Percentiles rank a stretch among this genome's conserved stretches.
phyloP scores from a whole-genome alignment of 176 grass and related monocot genomes.

The Hyparrhenia diplandra region DNA sequence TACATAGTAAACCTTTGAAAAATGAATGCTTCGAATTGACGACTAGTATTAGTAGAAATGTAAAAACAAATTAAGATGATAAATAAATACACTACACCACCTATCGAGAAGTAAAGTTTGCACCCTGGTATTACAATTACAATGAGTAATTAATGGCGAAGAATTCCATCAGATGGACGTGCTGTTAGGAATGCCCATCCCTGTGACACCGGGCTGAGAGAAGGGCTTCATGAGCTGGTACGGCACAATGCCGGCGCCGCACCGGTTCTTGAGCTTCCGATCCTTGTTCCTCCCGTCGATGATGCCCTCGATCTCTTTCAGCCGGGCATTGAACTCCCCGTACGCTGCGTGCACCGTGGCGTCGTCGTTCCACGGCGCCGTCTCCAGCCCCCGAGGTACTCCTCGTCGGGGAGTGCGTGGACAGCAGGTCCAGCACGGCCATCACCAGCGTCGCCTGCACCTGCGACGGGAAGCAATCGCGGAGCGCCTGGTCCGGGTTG shows the following conservation, averaged over 20 bases:
- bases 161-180: slow-evolving; percentile 43
- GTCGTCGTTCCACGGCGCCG: slow-evolving; percentile 47
- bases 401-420: slow-evolving; percentile 75
- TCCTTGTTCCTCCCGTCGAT: slow-evolving; percentile 59
- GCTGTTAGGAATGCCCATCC: slow-evolving; percentile 77
- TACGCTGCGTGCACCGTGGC: slow-evolving; percentile 36
- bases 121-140: too few species aligned
- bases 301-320: slow-evolving; percentile 57
- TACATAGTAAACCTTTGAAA: too few species aligned
- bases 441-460: slow-evolving; percentile 72
- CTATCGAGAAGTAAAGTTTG: too few species aligned
- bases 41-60: too few species aligned
- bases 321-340: slow-evolving; percentile 23
- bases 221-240: slow-evolving; percentile 79
- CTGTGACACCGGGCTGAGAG: slow-evolving; percentile 43
- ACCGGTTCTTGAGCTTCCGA: slow-evolving; percentile 50
- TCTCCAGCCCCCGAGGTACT: slow-evolving; percentile 63
- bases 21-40: too few species aligned
- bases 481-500: slow-evolving; percentile 53
- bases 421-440: slow-evolving; percentile 63
- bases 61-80: too few species aligned
- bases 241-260: slow-evolving; percentile 60
- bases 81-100: too few species aligned
- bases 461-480: slow-evolving; percentile 56
- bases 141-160: too few species aligned